Conservation (phyloP, 495 filamentous ascomycete species). For the Penicillium odoratum region DNA sequence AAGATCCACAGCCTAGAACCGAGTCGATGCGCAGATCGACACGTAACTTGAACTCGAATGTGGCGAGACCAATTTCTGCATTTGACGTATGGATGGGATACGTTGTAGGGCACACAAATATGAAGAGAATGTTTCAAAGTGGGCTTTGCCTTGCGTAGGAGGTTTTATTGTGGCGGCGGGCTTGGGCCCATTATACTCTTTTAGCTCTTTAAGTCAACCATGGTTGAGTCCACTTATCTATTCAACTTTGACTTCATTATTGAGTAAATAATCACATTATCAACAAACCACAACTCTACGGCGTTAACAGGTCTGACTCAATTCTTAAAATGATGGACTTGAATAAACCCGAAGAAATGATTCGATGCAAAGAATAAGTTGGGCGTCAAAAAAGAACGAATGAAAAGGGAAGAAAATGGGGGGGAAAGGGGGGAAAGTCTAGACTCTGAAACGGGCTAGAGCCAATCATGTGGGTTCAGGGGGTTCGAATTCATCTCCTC, state of each 20-base stretch:
- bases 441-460: constrained; percentile 24
- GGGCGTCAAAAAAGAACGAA: background rate
- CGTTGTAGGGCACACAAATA: background rate
- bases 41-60: background rate
- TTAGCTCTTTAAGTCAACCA: background rate
- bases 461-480: constrained; percentile 21
- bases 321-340: background rate
- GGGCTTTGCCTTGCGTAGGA: background rate
- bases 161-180: constrained; percentile 12
- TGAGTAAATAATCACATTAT: too few relatives aligned
- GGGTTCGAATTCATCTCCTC: background rate
- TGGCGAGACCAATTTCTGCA: background rate
- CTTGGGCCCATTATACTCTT: constrained; percentile 2
- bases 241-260: background rate
- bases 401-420: background rate
- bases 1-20: background rate
- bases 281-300: too few relatives aligned
- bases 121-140: background rate
- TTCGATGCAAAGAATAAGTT: background rate
- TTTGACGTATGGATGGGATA: too few relatives aligned
- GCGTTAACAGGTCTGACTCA: too few relatives aligned
- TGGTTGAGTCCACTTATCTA: background rate
- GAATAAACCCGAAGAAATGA: background rate
- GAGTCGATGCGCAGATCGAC: background rate
- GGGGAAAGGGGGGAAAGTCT: constrained; percentile 8